Evolutionary conservation across 768 basidiomycete genomes (phyloP).

Genomic region (Dioszegia crocea): DNA sequence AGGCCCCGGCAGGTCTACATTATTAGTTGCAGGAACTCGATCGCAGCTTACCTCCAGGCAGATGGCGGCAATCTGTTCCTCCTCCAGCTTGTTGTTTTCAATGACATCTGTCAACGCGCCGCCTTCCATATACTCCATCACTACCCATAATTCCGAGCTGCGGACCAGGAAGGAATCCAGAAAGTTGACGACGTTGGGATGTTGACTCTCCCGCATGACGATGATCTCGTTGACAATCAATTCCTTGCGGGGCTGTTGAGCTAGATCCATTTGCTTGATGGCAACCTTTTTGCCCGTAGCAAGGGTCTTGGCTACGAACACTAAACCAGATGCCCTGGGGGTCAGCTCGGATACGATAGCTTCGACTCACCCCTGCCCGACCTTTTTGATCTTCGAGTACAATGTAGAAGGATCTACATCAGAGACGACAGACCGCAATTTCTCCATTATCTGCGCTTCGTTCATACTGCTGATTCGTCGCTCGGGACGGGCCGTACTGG

Average conservation of each 20-base stretch:
- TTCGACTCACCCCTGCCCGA: slow-evolving; percentile 77
- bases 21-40: slow-evolving; percentile 1
- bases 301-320: slow-evolving; percentile 91
- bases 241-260: slow-evolving; percentile 93
- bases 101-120: slow-evolving; percentile 90
- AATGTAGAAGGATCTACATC: slow-evolving; percentile 79
- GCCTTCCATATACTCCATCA: slow-evolving; percentile 99
- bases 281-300: slow-evolving; percentile 82
- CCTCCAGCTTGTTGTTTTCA: slow-evolving; percentile 90
- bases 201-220: slow-evolving; percentile 97
- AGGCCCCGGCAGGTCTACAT: slow-evolving; percentile 88
- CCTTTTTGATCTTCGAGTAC: slow-evolving; percentile 97
- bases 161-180: slow-evolving; percentile 84
- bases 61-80: slow-evolving; percentile 91
- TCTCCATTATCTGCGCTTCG: slow-evolving; percentile 98
- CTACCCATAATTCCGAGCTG: slow-evolving; percentile 89
- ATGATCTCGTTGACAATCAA: slow-evolving; percentile 96
- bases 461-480: slow-evolving; percentile 94
- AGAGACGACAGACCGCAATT: slow-evolving; percentile 80
- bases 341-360: background rate
- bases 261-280: slow-evolving; percentile 97
- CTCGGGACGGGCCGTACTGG: slow-evolving; percentile 53
- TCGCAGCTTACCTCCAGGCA: slow-evolving; percentile 69
- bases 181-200: slow-evolving; percentile 96
- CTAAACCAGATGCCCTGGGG: slow-evolving; percentile 86